Conservation (phyloP, 73 alveolate species). For the Chromera velia region DNA sequence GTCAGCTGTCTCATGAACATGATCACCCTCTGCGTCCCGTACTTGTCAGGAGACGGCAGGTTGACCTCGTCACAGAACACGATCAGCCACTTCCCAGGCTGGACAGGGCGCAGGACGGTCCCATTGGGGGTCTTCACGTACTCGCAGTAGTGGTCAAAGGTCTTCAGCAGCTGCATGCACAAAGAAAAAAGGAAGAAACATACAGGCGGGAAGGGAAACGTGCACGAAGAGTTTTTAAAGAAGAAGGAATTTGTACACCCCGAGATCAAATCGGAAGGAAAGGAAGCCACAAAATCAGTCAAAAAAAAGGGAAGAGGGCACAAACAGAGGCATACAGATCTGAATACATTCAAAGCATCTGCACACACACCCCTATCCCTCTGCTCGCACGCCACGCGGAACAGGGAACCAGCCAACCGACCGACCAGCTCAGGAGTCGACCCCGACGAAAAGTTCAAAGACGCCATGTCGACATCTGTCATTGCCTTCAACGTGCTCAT, state of each 20-base stretch:
- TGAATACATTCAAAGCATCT: too few species aligned
- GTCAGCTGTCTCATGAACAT: conserved; percentile 91
- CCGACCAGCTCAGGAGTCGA: conserved; percentile 92
- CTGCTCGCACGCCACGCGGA: too few species aligned
- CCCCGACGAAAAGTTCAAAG: conserved; percentile 90
- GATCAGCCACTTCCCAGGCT: conserved; percentile 89
- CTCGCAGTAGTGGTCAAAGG: conserved; percentile 97
- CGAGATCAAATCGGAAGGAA: too few species aligned
- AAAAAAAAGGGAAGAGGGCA: too few species aligned
- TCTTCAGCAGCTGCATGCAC: conserved; percentile 80
- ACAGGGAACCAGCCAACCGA: too few species aligned
- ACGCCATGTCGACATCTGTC: conserved; percentile 92
- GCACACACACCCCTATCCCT: too few species aligned
- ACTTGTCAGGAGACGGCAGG: conserved; percentile 80
- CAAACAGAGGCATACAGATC: too few species aligned
- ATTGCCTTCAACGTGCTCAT: conserved; percentile 93
- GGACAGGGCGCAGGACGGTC: conserved; percentile 82
- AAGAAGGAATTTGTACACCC: too few species aligned
- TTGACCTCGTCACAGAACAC: conserved; percentile 98
- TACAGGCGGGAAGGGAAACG: too few species aligned
- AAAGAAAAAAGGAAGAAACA: too few species aligned
- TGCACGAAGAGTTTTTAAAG: too few species aligned
- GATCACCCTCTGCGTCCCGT: conserved; percentile 39
- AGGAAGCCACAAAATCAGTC: too few species aligned
- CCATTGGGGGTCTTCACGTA: conserved; percentile 88